phyloP scores from a whole-genome alignment of 345 rosid genomes.

The Salix suchowensis region DNA sequence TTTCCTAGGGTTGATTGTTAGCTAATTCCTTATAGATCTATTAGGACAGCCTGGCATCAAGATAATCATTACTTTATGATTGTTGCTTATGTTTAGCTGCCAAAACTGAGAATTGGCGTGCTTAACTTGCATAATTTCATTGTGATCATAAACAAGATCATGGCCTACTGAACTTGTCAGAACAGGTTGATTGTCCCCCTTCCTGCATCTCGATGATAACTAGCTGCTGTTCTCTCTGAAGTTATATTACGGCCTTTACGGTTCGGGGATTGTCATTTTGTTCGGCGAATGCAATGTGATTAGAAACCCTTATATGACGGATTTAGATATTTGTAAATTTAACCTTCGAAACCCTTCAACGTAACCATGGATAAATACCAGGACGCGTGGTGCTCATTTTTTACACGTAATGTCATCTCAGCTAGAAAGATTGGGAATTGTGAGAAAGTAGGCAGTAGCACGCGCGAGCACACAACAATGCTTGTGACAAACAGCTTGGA shows the following conservation, averaged over 20 bases:
- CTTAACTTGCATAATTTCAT: neutral
- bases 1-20: slow-evolving; percentile 5
- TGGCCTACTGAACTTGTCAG: neutral
- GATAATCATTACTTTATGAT: neutral
- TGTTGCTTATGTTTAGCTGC: slow-evolving; percentile 7
- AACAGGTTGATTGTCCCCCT: neutral
- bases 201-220: neutral
- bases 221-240: neutral
- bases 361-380: no score
- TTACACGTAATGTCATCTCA: no score
- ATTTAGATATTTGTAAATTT: no score
- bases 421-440: no score
- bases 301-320: neutral
- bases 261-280: neutral
- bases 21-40: slow-evolving; percentile 16
- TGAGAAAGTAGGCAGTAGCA: no score
- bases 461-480: no score
- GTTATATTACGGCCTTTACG: neutral
- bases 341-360: no score
- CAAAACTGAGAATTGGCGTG: neutral
- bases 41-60: slow-evolving; percentile 8
- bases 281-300: no score
- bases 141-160: neutral
- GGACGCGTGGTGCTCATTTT: no score
- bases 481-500: no score